Base-by-base conservation (phyloP, 352 stramenopile species). In the Globisporangium barbulae region DNA sequence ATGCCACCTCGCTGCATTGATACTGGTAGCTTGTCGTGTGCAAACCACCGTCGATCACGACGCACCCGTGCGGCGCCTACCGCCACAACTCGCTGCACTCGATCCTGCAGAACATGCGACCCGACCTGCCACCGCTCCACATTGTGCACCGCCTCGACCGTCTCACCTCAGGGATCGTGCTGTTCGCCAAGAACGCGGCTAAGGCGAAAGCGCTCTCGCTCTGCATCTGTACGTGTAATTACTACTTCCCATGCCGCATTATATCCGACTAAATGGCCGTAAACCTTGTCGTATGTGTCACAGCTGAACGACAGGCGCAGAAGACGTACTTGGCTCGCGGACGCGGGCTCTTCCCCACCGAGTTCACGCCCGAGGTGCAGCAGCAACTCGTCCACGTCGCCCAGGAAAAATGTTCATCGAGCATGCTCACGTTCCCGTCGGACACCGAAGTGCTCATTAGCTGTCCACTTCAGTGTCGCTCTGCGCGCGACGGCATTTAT, bases 261-360 rank as follows among this genome's bases (percentile, higher is more conserved):
- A 21, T 19, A 7, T 30, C 5, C 7, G 21, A 13, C 35, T n/a
- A 2, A 15, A 19, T 62, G 15, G 47, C 8, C 30, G 15, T 12
- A 17, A 10, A 10, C 50, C 17, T 2, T 58, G 3, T 21, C 15
- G 21, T 37, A 9, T 3, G n/a, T 12, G 7, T 56, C 8, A 41
- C 33, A 95, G 86, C 85, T 33, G 79, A 93, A 25, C 81, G 84
- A 1, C 70, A 85, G 25, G 97, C 90, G 59, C 88, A 93, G 62
- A 99, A 99, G 70, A 92, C 90, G 39, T 99, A 99, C 71, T 74
- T 99, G 50, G 96, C 97, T 12, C 82, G 96, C 61, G 96, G 98
- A 7, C 78, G 75, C 37, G 97, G 97, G 2, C 64, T 85, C 53
- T 98, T 99, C 63, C 90, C 90, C 6, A 64, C 56, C 19, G 57